phyloP scores from a whole-genome alignment of 2,329 filamentous ascomycete genomes.

The Metarhizium brunneum region DNA sequence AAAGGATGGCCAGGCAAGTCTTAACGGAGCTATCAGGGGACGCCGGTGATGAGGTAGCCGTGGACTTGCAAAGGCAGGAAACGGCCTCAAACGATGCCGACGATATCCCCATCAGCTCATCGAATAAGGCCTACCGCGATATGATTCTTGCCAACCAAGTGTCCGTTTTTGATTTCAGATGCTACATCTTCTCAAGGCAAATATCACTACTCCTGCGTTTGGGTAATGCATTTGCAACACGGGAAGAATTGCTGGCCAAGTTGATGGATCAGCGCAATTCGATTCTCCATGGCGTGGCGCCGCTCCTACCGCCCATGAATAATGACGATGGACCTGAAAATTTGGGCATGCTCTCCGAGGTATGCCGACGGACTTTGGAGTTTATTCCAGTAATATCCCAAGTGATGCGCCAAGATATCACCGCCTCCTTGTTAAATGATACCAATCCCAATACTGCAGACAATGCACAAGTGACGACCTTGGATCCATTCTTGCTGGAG shows the following conservation, averaged over 20 bases:
- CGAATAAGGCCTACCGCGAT: conserved; percentile 77
- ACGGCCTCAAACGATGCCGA: conserved; percentile 32
- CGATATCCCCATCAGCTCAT: conserved; percentile 52
- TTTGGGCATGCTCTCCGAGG: conserved; percentile 70
- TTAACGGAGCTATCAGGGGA: conserved; percentile 28
- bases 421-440: conserved; percentile 44
- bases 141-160: conserved; percentile 92
- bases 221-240: conserved; percentile 60
- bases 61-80: conserved; percentile 40
- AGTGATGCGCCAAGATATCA: conserved; percentile 69
- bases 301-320: conserved; percentile 36
- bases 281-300: conserved; percentile 47
- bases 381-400: conserved; percentile 77
- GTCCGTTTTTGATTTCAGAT: conserved; percentile 89
- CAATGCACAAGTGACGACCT: conserved; percentile 8
- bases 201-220: conserved; percentile 72
- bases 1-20: conserved; percentile 45
- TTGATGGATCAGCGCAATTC: conserved; percentile 53
- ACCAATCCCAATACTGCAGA: conserved; percentile 28
- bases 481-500: conserved; percentile 33
- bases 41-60: conserved; percentile 29
- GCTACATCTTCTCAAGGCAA: conserved; percentile 88
- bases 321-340: conserved; percentile 60
- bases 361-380: conserved; percentile 71
- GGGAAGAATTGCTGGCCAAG: conserved; percentile 53